A percentile compares a stretch with the other conserved stretches of the same genome.
Conservation (phyloP, 352 stramenopile species). For the Pythium rhizo-oryzae region DNA sequence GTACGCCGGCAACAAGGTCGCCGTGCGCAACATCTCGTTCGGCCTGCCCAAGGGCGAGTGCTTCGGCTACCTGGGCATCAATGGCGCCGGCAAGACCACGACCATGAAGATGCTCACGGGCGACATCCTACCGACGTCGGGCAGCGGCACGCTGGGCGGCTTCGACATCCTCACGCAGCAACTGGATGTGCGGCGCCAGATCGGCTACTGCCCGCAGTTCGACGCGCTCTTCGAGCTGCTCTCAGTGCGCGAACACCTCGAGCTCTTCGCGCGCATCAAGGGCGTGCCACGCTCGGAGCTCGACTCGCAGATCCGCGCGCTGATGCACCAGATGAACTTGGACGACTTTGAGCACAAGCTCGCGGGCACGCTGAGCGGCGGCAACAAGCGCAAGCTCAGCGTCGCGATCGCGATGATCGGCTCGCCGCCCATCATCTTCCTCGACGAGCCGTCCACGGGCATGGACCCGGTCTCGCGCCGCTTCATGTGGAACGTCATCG, state of each 20-base stretch:
- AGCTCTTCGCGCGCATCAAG: slow-evolving; percentile 95
- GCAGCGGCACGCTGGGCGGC: slow-evolving; percentile 77
- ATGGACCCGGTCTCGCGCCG: slow-evolving; percentile 77
- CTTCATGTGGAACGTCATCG: slow-evolving; percentile 78
- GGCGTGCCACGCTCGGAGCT: slow-evolving; percentile 47
- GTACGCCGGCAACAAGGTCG: slow-evolving; percentile 84
- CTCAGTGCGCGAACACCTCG: slow-evolving; percentile 95
- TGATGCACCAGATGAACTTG: slow-evolving; percentile 50
- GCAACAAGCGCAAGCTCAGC: slow-evolving; percentile 98
- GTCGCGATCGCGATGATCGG: slow-evolving; percentile 98
- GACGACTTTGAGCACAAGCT: slow-evolving; percentile 77
- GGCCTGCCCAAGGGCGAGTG: slow-evolving; percentile 87
- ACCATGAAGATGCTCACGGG: slow-evolving; percentile 84
- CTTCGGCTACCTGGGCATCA: slow-evolving; percentile 93
- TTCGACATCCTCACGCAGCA: slow-evolving; percentile 81
- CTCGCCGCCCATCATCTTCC: slow-evolving; percentile 92
- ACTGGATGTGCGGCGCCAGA: slow-evolving; percentile 56
- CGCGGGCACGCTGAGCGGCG: slow-evolving; percentile 83
- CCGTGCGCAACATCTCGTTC: slow-evolving; percentile 81
- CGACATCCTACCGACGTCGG: slow-evolving; percentile 67
- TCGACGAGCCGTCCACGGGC: slow-evolving; percentile 96
- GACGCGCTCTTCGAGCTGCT: slow-evolving; percentile 95
- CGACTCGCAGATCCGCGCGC: slow-evolving; percentile 35
- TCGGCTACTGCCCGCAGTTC: slow-evolving; percentile 98
- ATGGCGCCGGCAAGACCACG: slow-evolving; percentile 83